Base-by-base conservation (phyloP, 192 early-diverging fungal genomes). In the Coemansia sp. region DNA sequence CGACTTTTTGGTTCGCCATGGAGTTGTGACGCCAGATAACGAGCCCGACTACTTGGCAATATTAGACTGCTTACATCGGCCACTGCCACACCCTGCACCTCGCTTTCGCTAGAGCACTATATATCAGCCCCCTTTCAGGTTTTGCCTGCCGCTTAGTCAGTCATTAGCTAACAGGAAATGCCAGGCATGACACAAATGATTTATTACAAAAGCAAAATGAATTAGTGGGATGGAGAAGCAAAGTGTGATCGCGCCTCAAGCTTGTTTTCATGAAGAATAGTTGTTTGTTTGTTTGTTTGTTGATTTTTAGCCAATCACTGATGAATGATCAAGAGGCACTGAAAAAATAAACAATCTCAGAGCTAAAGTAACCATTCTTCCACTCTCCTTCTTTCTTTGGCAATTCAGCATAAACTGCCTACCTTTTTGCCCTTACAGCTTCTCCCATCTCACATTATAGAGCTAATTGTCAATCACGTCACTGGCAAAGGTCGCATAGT, bases 1-100 rank as follows among this genome's bases (percentile, higher is more conserved):
- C 5, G 94, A 99, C 65, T 99, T 95, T 72, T 66, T 99, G 76
- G 85, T 97, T 39, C 83, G 95, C 0, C 88, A 87, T 38, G 92
- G 86, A 2, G 65, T 83, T 24, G 42, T 98, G 35, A 89, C 84
- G 2, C 82, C 92, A 0, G 88, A 90, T 40, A 92, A 90, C 39
- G 96, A 95, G 62, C 88, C 93, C 0, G 87, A 92, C 50, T 97
- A 91, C 70, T 37, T 92, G 11, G 86, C 87, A 24, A 90, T 96
- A 39, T 37, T 85, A 7, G 83, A 82, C 9, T 77, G 86, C 36
- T 72, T 93, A 13, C 90, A 90, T 68, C 81, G 89, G 14, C 57
- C 70, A n/a, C 67, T 93, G 26, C 87, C 87, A 18, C 88, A 86
- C 45, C 91, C 93, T 8, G 86, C 79, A 5, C 88, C 90, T 24